Conservation (phyloP, 495 filamentous ascomycete genomes). For the Neurospora tetraspora region DNA sequence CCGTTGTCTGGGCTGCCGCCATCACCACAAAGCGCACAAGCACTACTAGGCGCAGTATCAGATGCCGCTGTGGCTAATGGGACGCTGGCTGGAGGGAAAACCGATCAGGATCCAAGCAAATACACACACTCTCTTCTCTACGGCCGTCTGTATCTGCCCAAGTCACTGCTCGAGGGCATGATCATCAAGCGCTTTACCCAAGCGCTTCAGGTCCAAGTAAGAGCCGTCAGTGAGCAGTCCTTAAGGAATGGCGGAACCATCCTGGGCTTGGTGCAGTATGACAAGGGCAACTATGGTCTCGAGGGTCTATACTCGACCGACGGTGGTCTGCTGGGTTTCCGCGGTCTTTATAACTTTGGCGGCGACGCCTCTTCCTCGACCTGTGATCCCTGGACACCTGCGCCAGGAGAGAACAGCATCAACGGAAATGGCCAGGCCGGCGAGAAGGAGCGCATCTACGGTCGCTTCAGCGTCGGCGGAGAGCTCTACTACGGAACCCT, state of each 20-base stretch:
- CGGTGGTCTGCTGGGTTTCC: slow-evolving; percentile 74
- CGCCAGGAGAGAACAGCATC: slow-evolving; percentile 8
- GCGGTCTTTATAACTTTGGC: slow-evolving; percentile 92
- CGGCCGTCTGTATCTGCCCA: slow-evolving; percentile 79
- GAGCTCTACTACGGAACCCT: slow-evolving; percentile 90
- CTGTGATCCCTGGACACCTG: slow-evolving; percentile 9
- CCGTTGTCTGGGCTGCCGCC: neutral
- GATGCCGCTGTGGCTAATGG: neutral
- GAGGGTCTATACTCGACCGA: slow-evolving; percentile 92
- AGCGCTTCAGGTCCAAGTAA: slow-evolving; percentile 67
- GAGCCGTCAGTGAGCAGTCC: slow-evolving; percentile 68
- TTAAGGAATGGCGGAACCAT: slow-evolving; percentile 65
- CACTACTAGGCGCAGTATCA: neutral
- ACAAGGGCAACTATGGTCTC: slow-evolving; percentile 76
- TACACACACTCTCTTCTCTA: slow-evolving; percentile 56
- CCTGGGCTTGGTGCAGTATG: slow-evolving; percentile 75
- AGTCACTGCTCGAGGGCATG: slow-evolving; percentile 74
- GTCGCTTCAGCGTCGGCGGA: slow-evolving; percentile 70
- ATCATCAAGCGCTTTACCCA: slow-evolving; percentile 75
- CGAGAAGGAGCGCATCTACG: slow-evolving; percentile 44
- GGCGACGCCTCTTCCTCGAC: slow-evolving; percentile 51
- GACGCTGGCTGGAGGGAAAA: neutral
- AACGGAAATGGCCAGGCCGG: slow-evolving; percentile 5
- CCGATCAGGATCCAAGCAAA: neutral
- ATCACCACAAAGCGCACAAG: neutral